A percentile compares a stretch with the other conserved stretches of the same genome.
Conservation (phyloP, 768 basidiomycete genomes). For the Candolleomyces aberdarensis region DNA sequence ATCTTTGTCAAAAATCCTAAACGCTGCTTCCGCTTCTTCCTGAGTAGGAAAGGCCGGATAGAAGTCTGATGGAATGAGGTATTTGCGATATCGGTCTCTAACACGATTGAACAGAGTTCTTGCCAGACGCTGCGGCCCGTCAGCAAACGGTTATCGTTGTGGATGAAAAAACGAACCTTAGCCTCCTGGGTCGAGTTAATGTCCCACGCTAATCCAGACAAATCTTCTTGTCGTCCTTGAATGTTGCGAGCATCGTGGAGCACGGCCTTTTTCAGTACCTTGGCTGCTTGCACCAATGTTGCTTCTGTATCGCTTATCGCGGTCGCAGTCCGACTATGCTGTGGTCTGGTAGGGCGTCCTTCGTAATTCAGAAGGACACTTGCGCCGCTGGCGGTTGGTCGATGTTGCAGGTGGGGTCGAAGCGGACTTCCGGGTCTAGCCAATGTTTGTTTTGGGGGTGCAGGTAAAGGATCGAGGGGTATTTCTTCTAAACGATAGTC, state of each 20-base stretch:
- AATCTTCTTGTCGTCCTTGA: constrained; percentile 43
- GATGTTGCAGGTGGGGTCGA: not conserved
- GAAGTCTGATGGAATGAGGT: constrained; percentile 68
- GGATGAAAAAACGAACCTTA: constrained; percentile 42
- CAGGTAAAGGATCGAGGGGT: not conserved
- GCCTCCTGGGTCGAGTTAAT: constrained; percentile 61
- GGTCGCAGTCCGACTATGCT: constrained; percentile 1
- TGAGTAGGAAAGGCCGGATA: constrained; percentile 61
- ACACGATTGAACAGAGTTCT: constrained; percentile 63
- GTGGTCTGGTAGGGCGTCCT: too few relatives aligned
- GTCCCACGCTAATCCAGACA: constrained; percentile 46
- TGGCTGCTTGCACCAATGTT: constrained; percentile 51
- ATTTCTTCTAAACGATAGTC: not conserved
- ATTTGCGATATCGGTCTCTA: constrained; percentile 51
- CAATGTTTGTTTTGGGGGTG: not conserved
- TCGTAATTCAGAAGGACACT: not conserved
- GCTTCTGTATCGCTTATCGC: constrained; percentile 8
- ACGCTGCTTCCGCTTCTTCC: constrained; percentile 59
- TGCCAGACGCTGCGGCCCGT: constrained; percentile 54
- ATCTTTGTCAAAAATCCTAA: constrained; percentile 74
- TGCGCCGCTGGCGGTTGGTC: constrained; percentile 2
- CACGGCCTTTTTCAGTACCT: constrained; percentile 62
- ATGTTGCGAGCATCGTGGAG: constrained; percentile 77
- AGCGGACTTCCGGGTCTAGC: not conserved
- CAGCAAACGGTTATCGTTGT: not conserved